Percentiles rank a stretch among this genome's conserved stretches.
Evolutionary conservation across 257 asterid genomes (phyloP).

Genomic region (Voacanga thouarsii): DNA sequence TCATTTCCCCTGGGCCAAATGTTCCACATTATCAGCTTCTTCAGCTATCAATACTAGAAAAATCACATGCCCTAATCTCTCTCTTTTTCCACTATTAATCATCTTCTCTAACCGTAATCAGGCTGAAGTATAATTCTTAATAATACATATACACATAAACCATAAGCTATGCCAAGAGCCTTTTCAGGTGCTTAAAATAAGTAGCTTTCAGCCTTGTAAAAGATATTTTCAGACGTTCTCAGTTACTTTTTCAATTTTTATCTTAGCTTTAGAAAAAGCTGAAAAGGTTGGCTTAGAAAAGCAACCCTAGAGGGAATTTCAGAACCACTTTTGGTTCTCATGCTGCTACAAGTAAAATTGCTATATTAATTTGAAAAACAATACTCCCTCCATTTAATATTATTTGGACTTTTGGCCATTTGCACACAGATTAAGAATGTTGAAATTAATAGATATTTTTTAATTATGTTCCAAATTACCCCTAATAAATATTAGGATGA

Average conservation of each 20-base stretch:
- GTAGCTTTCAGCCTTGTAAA: neutral
- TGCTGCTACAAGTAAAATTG: neutral
- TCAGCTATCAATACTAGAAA: neutral
- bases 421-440: too few relatives aligned
- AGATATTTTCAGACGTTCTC: neutral
- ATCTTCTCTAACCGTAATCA: neutral
- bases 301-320: neutral
- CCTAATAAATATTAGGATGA: too few relatives aligned
- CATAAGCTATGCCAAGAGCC: neutral
- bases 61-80: neutral
- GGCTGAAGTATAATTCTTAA: neutral
- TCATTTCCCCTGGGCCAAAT: neutral
- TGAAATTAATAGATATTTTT: too few relatives aligned
- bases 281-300: neutral
- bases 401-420: too few relatives aligned
- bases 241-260: neutral
- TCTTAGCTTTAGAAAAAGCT: neutral
- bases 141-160: neutral
- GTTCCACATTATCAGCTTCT: neutral
- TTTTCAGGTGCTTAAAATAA: neutral
- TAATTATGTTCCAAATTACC: too few relatives aligned
- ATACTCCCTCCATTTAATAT: too few relatives aligned
- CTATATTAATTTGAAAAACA: neutral
- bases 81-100: neutral
- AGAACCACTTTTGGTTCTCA: neutral